Percentiles rank a stretch among this genome's conserved stretches.
phyloP scores from a whole-genome alignment of 352 stramenopile species.

The Phytophthora ohioensis region DNA sequence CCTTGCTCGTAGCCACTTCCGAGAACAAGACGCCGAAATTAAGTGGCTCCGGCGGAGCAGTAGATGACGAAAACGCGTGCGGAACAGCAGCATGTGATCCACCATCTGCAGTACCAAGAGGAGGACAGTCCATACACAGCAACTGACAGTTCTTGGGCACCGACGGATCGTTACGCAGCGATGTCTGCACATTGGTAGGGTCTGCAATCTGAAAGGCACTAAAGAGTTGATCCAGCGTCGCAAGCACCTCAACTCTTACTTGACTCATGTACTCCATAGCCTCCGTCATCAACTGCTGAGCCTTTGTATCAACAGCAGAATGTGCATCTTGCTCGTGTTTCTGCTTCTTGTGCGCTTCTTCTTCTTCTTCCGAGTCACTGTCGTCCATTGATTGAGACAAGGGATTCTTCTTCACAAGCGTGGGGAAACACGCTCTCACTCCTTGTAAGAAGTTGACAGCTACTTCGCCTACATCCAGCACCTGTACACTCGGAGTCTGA shows the following conservation, averaged over 20 bases:
- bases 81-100: conserved; percentile 6
- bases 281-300: conserved; percentile 18
- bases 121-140: conserved; percentile 67
- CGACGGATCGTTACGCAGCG: conserved; percentile 39
- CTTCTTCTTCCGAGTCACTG: conserved; percentile 47
- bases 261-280: conserved; percentile 44
- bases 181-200: conserved; percentile 34
- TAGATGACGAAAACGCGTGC: conserved; percentile 23
- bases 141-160: conserved; percentile 47
- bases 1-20: conserved; percentile 38
- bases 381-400: conserved; percentile 42
- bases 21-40: conserved; percentile 75
- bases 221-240: conserved; percentile 48
- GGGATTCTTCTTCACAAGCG: conserved; percentile 62
- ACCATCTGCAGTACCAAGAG: conserved; percentile 20
- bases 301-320: conserved; percentile 18
- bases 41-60: conserved; percentile 36
- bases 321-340: conserved; percentile 31
- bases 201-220: conserved; percentile 51
- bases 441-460: conserved; percentile 62
- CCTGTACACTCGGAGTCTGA: conserved; percentile 38
- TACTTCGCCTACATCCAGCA: conserved; percentile 69
- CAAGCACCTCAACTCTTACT: conserved; percentile 54
- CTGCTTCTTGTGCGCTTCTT: conserved; percentile 43
- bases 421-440: conserved; percentile 71